Conservation (phyloP, 495 filamentous ascomycete genomes). For the Tetracladium setigerum region DNA sequence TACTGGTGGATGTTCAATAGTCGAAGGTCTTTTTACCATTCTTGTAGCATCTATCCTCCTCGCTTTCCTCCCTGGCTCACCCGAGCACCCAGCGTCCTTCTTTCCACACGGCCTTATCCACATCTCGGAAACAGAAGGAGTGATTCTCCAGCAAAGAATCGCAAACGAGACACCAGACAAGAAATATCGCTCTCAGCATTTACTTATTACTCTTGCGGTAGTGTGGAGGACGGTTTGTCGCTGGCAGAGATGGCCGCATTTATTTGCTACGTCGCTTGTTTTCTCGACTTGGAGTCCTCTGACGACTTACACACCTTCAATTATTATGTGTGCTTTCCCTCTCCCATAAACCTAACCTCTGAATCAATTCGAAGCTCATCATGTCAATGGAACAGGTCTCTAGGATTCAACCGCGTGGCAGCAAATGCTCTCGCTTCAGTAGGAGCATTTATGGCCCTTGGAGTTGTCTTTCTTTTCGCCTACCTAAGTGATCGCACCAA, state of each 20-base stretch:
- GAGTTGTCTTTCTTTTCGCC: slow-evolving; percentile 32
- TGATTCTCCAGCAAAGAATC: slow-evolving; percentile 12
- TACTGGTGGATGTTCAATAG: slow-evolving; percentile 17
- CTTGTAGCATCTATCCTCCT: slow-evolving; percentile 36
- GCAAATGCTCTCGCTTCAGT: slow-evolving; percentile 42
- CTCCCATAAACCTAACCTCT: too few species aligned
- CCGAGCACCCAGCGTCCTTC: slow-evolving; percentile 31
- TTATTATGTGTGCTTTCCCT: slow-evolving; percentile 18
- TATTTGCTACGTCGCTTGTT: slow-evolving; percentile 32
- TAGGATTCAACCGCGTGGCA: slow-evolving; percentile 32
- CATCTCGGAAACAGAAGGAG: slow-evolving; percentile 12
- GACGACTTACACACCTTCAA: slow-evolving; percentile 26
- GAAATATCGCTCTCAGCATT: too few species aligned
- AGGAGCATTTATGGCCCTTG: slow-evolving; percentile 31
- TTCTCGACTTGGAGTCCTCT: slow-evolving; percentile 39
- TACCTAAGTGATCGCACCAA: slow-evolving; percentile 34
- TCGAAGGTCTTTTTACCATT: slow-evolving; percentile 45
- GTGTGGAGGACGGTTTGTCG: slow-evolving; percentile 36
- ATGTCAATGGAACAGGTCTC: slow-evolving; percentile 5
- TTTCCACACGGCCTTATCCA: slow-evolving; percentile 24
- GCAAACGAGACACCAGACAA: slow-evolving; percentile 11
- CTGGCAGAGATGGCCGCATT: slow-evolving; percentile 34
- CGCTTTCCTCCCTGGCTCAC: slow-evolving; percentile 36
- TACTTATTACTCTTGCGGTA: slow-evolving; percentile 23
- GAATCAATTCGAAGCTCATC: background rate